Conservation (phyloP, 1,284 basidiomycete species). For the Ustilago cynodontis region DNA sequence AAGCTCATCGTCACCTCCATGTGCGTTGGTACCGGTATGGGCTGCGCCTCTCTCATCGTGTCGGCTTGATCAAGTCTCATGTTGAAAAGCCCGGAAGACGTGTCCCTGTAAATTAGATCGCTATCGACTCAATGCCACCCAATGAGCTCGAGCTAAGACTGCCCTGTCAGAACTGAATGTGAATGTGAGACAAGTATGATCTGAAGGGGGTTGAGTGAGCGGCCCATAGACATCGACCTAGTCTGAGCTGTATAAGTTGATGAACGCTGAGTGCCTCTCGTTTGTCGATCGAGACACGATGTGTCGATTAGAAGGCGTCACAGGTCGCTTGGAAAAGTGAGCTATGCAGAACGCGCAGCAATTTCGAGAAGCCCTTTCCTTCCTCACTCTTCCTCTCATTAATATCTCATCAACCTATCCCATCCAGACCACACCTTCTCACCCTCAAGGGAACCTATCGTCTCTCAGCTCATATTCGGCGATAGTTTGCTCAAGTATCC, state of each 20-base stretch:
- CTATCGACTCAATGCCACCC: conserved; percentile 5
- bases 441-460: background rate
- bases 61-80: conserved; percentile 72
- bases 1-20: conserved; percentile 78
- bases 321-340: background rate
- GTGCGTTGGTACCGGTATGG: conserved; percentile 89
- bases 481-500: background rate
- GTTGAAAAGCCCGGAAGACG: background rate
- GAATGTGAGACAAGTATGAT: background rate
- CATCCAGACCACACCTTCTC: background rate
- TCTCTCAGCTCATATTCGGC: background rate
- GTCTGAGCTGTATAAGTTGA: background rate
- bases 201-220: background rate
- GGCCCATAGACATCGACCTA: background rate
- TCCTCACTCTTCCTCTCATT: background rate
- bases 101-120: conserved; percentile 27
- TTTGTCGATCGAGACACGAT: background rate
- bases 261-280: background rate
- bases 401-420: background rate
- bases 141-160: conserved; percentile 1
- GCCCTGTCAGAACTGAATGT: background rate
- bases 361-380: background rate
- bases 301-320: background rate
- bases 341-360: background rate
- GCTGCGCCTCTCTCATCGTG: conserved; percentile 83